Evolutionary conservation across 2,329 filamentous ascomycete genomes (phyloP).

Genomic region (Neurospora sp.): DNA sequence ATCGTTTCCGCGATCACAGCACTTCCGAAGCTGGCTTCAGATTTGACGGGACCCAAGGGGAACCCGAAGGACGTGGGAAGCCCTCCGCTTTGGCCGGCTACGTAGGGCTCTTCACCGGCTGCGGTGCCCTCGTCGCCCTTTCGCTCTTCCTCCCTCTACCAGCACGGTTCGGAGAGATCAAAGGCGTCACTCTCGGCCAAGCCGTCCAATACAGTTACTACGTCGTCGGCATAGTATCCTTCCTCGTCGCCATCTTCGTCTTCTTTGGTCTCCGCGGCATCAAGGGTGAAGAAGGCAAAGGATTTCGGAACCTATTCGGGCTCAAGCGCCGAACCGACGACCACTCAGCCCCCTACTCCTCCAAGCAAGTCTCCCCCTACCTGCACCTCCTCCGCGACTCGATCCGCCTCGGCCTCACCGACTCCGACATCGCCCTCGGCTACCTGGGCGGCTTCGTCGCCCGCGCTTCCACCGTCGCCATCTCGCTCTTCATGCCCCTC

Average conservation of each 20-base stretch:
- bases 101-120: constrained; percentile 87
- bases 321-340: constrained; percentile 7
- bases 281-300: constrained; percentile 69
- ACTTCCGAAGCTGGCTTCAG: background rate
- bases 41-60: constrained; percentile 1
- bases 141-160: constrained; percentile 78
- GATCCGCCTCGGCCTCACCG: constrained; percentile 60
- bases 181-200: constrained; percentile 61
- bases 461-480: constrained; percentile 86
- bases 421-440: constrained; percentile 71
- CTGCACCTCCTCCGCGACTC: constrained; percentile 52
- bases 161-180: constrained; percentile 60
- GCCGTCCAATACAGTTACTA: constrained; percentile 84
- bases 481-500: constrained; percentile 88
- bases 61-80: constrained; percentile 28
- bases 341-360: background rate
- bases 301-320: constrained; percentile 50
- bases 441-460: constrained; percentile 94
- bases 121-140: constrained; percentile 79
- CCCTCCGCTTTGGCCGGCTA: constrained; percentile 66
- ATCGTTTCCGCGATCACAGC: constrained; percentile 33
- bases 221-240: constrained; percentile 63
- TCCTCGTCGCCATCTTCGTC: constrained; percentile 65
- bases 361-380: constrained; percentile 41
- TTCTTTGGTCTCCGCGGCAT: constrained; percentile 64